Conservation (phyloP, 164 flowering plant genomes). For the Paratinospora sagittata region DNA sequence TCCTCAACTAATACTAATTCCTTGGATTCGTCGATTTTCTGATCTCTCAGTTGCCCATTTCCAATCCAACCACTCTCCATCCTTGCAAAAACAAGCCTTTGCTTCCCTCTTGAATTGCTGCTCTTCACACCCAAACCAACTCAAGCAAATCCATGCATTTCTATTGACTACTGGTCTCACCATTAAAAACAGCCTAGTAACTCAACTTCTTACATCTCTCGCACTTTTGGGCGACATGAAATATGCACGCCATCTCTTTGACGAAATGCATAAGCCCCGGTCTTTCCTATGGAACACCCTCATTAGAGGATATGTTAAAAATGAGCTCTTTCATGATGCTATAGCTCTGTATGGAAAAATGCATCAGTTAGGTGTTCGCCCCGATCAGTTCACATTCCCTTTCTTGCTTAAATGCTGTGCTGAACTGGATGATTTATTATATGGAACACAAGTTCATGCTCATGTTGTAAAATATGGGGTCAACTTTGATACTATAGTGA, state of each 20-base stretch:
- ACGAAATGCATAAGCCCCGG: slow-evolving; percentile 40
- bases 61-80: neutral
- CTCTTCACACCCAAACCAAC: slow-evolving; percentile 24
- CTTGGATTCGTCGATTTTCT: neutral
- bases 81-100: slow-evolving; percentile 19
- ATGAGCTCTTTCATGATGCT: slow-evolving; percentile 19
- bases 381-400: slow-evolving; percentile 38
- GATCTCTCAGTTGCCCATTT: neutral
- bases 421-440: slow-evolving; percentile 13
- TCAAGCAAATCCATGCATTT: slow-evolving; percentile 33
- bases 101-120: slow-evolving; percentile 18
- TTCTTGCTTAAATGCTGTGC: slow-evolving; percentile 36
- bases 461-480: slow-evolving; percentile 33
- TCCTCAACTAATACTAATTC: neutral
- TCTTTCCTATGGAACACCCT: slow-evolving; percentile 41
- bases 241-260: slow-evolving; percentile 35
- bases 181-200: slow-evolving; percentile 34
- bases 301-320: slow-evolving; percentile 36
- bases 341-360: slow-evolving; percentile 20
- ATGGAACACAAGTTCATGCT: slow-evolving; percentile 25
- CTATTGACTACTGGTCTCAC: slow-evolving; percentile 34
- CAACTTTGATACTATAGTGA: slow-evolving; percentile 28
- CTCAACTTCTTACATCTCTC: slow-evolving; percentile 24
- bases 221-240: slow-evolving; percentile 23
- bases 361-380: slow-evolving; percentile 28